Evolutionary conservation across 2,329 filamentous ascomycete species (phyloP), one percentile per base, ranked within the genome.

Genomic region (Parasarocladium wereldwijsianum): DNA sequence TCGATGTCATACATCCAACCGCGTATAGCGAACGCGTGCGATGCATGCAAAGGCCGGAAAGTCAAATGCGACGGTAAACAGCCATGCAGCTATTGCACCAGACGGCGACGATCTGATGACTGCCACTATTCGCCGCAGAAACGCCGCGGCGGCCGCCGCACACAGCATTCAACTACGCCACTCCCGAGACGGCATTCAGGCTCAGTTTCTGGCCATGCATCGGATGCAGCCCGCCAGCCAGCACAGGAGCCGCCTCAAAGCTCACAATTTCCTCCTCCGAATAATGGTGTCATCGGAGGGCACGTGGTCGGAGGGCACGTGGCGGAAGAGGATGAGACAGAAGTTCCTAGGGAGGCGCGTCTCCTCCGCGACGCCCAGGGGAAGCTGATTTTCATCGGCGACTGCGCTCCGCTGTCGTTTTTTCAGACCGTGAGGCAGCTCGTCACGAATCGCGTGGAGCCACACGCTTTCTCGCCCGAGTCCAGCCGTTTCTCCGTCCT

Each of bases 331-430:
- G 64, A 68, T 21, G 63, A 68, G 35, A 63, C 64, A 0, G 64
- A 68, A 14, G 65, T 69, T 4, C 65, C 63, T 3, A 52, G 63
- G 1, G 65, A 70, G 34, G 65, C 64, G 3, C 51, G 64, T 3
- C 46, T 69, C 5, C 47, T 69, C 0, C 58, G 58, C 24, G 65
- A 70, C 36, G 55, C 61, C 1, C 60, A 65, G 33, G 65, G 65
- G 1, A 66, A 66, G 38, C 43, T 67, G 14, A 62, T 66, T 17
- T 70, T 70, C 40, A 63, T 69, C 15, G 65, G 65, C 5, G 65
- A 70, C 40, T 69, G 64, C 37, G 65, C 65, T 4, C 65, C 65
- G 1, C 45, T 70, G 13, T 69, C 64, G 0, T 62, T 70, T 36
- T 69, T 69, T 38, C 64, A 68, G 37, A 66, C 62, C 0, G 58